Base-by-base conservation (phyloP, 352 stramenopile species). In the Phytophthora hybrid region DNA sequence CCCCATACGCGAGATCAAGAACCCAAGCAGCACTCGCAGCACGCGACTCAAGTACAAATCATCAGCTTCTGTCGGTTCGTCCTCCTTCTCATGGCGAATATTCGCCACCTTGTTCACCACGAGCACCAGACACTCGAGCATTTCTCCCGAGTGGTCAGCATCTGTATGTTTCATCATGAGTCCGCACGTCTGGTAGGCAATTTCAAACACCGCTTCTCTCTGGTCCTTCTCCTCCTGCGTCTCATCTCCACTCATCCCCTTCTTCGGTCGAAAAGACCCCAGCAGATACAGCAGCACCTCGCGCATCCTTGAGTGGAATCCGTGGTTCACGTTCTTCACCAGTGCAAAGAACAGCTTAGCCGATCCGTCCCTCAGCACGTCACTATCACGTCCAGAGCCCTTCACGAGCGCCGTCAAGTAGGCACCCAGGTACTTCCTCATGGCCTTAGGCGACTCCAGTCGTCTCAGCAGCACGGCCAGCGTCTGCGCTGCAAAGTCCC, bases 401-500 rank as follows among this genome's bases (percentile, higher is more conserved):
- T 86, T 88, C 10, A 88, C 79, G 14, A 97, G 77, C 21, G 90
- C 90, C 19, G 78, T 79, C 19, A 97, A 74, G 47, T 95, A 97
- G 0, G 78, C 80, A 8, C 80, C 74, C 41, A 97, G 58, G 76
- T 97, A 97, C 73, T 93, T 94, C 31, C 80, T 76, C 66, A 97
- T 78, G 18, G 91, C 84, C 58, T 96, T 95, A 8, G 72, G 67
- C 7, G 80, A 82, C 54, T 97, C 88, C 44, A 98, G 81, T 31
- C 90, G 84, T 29, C 92, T 82, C 59, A 97, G 72, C 32, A 98
- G 73, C 47, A 95, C 85, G 6, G 90, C 91, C 19, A 97, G 80
- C 31, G 91, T 97, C 75, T 97, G 89, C 1, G 91, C 91, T 1
- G 91, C 91, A 68, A 98, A 98, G 1, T 94, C 84, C 19, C 93